phyloP scores from a whole-genome alignment of 2,329 filamentous ascomycete species.

The Fusarium verticillioides region DNA sequence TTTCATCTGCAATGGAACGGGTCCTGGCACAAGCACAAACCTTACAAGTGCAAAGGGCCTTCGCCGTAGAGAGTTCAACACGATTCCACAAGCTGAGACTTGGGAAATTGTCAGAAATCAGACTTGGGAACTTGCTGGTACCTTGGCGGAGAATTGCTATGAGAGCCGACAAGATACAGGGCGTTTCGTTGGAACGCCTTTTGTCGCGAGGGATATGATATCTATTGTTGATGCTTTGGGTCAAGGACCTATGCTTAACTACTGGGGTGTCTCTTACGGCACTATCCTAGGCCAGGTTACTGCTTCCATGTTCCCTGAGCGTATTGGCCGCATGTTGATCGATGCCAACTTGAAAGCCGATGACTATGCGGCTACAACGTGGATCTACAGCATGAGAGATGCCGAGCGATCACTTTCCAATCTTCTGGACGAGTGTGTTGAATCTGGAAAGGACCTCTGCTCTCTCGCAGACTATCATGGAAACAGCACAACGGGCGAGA shows the following conservation, averaged over 20 bases:
- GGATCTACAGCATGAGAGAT: not conserved
- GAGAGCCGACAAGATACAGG: conserved; percentile 36
- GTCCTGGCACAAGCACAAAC: not conserved
- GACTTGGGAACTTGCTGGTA: not conserved
- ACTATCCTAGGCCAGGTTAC: conserved; percentile 32
- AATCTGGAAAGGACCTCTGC: not conserved
- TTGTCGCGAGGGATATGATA: conserved; percentile 53
- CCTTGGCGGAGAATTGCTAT: conserved; percentile 29
- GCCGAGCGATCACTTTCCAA: not conserved
- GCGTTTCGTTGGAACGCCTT: conserved; percentile 44
- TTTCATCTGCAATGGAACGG: not conserved
- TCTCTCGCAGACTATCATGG: not conserved
- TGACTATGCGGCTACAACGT: not conserved
- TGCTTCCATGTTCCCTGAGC: conserved; percentile 39
- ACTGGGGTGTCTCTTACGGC: conserved; percentile 47
- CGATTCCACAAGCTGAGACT: not conserved
- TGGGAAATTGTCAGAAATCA: not conserved
- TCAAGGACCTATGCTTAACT: conserved; percentile 49
- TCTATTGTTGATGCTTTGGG: conserved; percentile 47
- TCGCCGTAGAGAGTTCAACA: not conserved
- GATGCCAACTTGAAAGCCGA: conserved; percentile 27
- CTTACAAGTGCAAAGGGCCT: not conserved
- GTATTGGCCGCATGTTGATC: conserved; percentile 33
- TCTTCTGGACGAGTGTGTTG: conserved; percentile 1
- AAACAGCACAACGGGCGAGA: not conserved